Conservation (phyloP, 106 monocot species). For the Amphibolis antarctica region DNA sequence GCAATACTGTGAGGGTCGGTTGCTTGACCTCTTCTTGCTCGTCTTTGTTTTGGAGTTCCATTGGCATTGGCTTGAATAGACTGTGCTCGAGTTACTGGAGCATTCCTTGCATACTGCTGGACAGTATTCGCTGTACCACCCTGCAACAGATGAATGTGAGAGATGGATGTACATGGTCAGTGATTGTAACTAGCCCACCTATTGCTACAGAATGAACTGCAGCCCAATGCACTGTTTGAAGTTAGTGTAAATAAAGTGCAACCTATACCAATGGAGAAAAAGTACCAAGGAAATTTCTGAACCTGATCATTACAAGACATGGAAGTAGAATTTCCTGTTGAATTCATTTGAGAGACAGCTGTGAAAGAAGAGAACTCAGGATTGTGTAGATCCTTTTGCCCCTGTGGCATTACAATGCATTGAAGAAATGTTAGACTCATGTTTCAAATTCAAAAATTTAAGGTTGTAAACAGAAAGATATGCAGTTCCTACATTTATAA, state of each 20-base stretch:
- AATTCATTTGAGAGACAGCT: not conserved
- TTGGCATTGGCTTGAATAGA: not conserved
- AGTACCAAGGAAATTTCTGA: not conserved
- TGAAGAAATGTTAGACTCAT: not conserved
- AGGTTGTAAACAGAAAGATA: not conserved
- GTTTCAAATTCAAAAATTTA: no score
- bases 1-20: slow-evolving; percentile 95
- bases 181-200: not conserved
- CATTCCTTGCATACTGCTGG: not conserved
- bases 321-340: not conserved
- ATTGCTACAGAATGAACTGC: no score
- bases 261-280: not conserved
- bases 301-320: not conserved
- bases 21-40: slow-evolving; percentile 79
- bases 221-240: no score
- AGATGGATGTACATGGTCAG: no score
- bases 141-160: not conserved
- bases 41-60: slow-evolving; percentile 23
- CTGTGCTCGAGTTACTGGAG: not conserved
- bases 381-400: not conserved
- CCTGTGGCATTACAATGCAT: not conserved
- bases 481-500: slow-evolving; percentile 2
- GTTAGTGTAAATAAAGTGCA: not conserved
- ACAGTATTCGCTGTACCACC: not conserved
- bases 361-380: not conserved